phyloP scores from a whole-genome alignment of 2,329 filamentous ascomycete species.

The Aureobasidium vineae region DNA sequence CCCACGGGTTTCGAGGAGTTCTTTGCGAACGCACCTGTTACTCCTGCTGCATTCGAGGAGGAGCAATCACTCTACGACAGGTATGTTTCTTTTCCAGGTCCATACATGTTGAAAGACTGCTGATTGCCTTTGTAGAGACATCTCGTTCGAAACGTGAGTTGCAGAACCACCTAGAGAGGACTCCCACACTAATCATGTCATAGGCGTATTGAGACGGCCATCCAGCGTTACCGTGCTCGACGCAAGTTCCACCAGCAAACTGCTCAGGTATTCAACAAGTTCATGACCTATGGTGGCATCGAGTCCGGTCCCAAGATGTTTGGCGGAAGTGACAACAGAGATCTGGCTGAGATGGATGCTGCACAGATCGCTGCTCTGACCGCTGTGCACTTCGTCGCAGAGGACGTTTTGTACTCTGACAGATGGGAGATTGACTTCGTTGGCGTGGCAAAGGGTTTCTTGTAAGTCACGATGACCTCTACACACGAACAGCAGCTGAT shows the following conservation, averaged over 20 bases:
- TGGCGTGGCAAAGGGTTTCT: conserved; percentile 71
- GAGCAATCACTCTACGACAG: conserved; percentile 68
- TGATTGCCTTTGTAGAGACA: not conserved
- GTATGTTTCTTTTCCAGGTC: conserved; percentile 36
- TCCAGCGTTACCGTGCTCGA: conserved; percentile 74
- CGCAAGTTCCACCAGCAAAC: conserved; percentile 69
- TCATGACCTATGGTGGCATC: conserved; percentile 79
- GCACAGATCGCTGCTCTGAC: conserved; percentile 64
- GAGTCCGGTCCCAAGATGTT: conserved; percentile 63
- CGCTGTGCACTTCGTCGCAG: conserved; percentile 57
- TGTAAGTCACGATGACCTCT: conserved; percentile 53
- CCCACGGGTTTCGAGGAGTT: conserved; percentile 61
- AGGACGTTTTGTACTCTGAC: conserved; percentile 46
- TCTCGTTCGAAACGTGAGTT: conserved; percentile 19
- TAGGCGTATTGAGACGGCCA: conserved; percentile 79
- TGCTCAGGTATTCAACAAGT: conserved; percentile 69
- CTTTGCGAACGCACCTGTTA: conserved; percentile 76
- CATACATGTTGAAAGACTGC: not conserved
- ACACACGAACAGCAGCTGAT: not conserved
- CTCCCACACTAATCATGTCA: conserved; percentile 33
- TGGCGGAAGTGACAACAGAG: conserved; percentile 58
- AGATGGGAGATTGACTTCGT: conserved; percentile 79
- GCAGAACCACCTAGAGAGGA: not conserved
- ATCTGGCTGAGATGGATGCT: conserved; percentile 61
- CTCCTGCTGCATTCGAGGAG: conserved; percentile 63